These are phyloP conservation scores for Herpotrichia juniperi DNA, from an alignment of 2,329 filamentous ascomycete species.

Conservation along the genomic window DNA sequence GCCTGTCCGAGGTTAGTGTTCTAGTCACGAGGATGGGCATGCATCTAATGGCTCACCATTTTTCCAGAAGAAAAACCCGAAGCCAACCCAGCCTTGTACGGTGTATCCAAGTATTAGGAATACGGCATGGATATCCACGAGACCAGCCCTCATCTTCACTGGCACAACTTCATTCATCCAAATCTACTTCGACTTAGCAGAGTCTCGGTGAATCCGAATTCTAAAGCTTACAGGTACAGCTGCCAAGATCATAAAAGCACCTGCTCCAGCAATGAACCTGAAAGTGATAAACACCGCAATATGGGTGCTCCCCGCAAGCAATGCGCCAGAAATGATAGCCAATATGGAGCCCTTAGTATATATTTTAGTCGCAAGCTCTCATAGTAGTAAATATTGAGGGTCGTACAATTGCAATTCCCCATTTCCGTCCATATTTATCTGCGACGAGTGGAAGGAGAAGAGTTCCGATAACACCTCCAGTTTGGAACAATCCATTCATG, in stretches of 20 bases:
- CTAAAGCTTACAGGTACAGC: conserved; percentile 36
- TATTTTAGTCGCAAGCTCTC: neutral
- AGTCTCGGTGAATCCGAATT: neutral
- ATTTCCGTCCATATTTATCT: conserved; percentile 24
- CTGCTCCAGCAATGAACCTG: conserved; percentile 37
- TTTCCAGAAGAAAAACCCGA: conserved; percentile 32
- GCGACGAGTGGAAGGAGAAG: conserved; percentile 17
- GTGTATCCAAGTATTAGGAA: conserved; percentile 28
- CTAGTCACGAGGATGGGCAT: too few relatives aligned
- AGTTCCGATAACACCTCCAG: conserved; percentile 23
- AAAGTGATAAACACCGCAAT: conserved; percentile 35
- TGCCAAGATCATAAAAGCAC: conserved; percentile 37
- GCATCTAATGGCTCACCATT: conserved; percentile 13
- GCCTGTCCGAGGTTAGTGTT: conserved; percentile 6
- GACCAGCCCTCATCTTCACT: conserved; percentile 34
- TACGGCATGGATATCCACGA: conserved; percentile 42
- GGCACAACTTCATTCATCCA: conserved; percentile 44
- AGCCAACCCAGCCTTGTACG: conserved; percentile 29
- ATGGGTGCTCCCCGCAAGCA: conserved; percentile 17
- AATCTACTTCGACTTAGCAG: conserved; percentile 9
- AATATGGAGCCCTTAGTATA: conserved; percentile 22
- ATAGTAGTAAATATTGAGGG: neutral
- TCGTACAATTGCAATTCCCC: conserved; percentile 22
- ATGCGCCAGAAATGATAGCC: conserved; percentile 32
- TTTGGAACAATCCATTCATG: conserved; percentile 23